Base-by-base conservation (phyloP, 345 rosid genomes). In the Euphorbia peplus region DNA sequence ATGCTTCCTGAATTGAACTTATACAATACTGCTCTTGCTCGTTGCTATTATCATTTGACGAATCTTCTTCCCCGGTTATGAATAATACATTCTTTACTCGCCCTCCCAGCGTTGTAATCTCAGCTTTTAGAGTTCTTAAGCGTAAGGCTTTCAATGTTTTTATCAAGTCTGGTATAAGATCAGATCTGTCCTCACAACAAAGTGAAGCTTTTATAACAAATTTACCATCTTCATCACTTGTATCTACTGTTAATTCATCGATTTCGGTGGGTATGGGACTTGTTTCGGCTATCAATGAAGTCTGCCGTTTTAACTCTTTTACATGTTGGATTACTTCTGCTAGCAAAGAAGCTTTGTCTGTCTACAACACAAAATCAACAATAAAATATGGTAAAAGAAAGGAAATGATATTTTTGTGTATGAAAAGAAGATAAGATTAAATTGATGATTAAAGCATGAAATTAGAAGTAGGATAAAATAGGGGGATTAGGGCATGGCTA, bases 321-420 rank as follows among this genome's bases (percentile, higher is more conserved):
- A 95, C 95, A 37, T 91, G 96, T 69, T 95, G 99, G 80, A 95
- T 95, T 35, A 95, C 99, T 78, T 95, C 97, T 13, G 97, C 99
- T 28, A 95, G 84, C 83, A 95, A 73, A 39, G 97, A 95, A 5
- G 99, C 99, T 78, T 95, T 95, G 82, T 95, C 99, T 64, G 99
- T 95, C 99, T 91, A 59, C 58, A 70, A 60, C 4, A 32, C 37
- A 32, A 32, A 32, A 6, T 2, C 37, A 32, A 32, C 3, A 32
- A 2, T 32, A 32, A 32, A 2, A 32, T 32, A 2, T 2, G 37
- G 44, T 39, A 39, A 8, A 44, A 44, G 50, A 3, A 44, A 15
- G 14, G 50, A 44, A 44, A 44, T 24, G 21, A 24, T 32, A 6
- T 63, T 8, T 4, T 22, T 11, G 21, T 58, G 39, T 16, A 30